Percentiles rank a stretch among this genome's conserved stretches.
Evolutionary conservation across 2,329 filamentous ascomycete species (phyloP).

Genomic region (Fusarium chuoi): DNA sequence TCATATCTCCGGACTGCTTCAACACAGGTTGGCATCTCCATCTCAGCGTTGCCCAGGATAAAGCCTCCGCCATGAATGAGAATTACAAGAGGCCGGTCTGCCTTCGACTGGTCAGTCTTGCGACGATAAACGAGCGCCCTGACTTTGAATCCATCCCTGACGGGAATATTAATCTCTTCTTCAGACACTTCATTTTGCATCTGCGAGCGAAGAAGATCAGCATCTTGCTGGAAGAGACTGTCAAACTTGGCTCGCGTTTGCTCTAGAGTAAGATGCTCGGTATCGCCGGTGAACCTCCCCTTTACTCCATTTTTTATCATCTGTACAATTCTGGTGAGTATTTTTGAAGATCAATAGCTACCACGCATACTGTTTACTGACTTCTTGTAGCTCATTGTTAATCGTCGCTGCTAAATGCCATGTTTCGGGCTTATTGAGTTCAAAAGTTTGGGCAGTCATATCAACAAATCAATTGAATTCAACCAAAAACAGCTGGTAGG

Average conservation of each 20-base stretch:
- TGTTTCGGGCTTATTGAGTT: background rate
- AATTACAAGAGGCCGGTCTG: background rate
- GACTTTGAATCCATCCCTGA: background rate
- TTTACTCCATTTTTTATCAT: background rate
- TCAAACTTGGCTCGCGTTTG: background rate
- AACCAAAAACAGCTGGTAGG: no score
- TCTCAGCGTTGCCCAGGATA: background rate
- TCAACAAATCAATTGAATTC: no score
- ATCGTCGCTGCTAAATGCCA: background rate
- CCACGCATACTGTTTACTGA: fast-evolving
- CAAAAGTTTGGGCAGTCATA: background rate
- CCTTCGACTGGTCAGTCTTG: background rate
- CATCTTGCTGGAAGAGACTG: background rate
- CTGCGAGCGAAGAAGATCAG: background rate
- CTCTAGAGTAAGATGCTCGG: fast-evolving
- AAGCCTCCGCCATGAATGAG: background rate
- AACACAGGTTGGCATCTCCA: background rate
- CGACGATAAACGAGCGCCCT: background rate
- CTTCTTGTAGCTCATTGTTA: background rate
- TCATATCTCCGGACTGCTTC: background rate
- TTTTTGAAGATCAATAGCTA: fast-evolving
- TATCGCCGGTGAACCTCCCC: background rate
- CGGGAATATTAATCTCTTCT: background rate
- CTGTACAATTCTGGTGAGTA: fast-evolving
- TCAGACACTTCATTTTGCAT: background rate